Base-by-base conservation (phyloP, 1,284 basidiomycete species). In the Anthracocystis walkeri region DNA sequence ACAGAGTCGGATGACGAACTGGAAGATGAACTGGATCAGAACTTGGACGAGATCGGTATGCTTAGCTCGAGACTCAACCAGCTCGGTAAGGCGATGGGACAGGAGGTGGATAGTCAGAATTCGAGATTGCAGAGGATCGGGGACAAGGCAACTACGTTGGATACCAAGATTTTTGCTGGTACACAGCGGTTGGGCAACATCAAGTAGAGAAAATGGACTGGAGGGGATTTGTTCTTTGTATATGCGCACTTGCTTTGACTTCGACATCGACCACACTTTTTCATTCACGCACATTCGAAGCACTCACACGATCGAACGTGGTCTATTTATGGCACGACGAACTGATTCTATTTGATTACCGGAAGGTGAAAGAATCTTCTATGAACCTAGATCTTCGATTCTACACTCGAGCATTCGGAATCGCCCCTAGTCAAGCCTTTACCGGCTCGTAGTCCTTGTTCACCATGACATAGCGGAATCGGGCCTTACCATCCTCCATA, bases 1-100 rank as follows among this genome's bases (percentile, higher is more conserved):
- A 93, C 91, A 40, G 93, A 90, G 18, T 94, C 92, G n/a, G 97
- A 99, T 82, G 95, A 99, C 82, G 95, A 97, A 87, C 82, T 90
- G 52, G 89, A 90, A 78, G 88, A 89, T 70, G 89, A 95, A 85
- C 84, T 98, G 25, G 96, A 98, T 81, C 90, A 90, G 75, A 98
- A 99, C 85, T 87, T 99, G 54, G 91, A 94, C 85, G 94, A 97
- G 86, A 93, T 97, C 67, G 88, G 90, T 48, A 91, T 91, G 63
- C 89, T 93, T 53, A 91, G 93, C 4, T 92, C 91, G 86, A 88
- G 92, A 58, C 88, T 99, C 77, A 96, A 95, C 87, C 90, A 90
- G 27, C 87, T 98, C 25, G 93, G 93, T 3, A 89, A 89, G 71
- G 91, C 93, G 8, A 94, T 94, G 91, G 91, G 92, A 35, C 88